Percentiles rank a stretch among this genome's conserved stretches.
These are phyloP conservation scores for Articulospora tetracladia DNA, from an alignment of 495 filamentous ascomycete genomes.

Conservation along the genomic window DNA sequence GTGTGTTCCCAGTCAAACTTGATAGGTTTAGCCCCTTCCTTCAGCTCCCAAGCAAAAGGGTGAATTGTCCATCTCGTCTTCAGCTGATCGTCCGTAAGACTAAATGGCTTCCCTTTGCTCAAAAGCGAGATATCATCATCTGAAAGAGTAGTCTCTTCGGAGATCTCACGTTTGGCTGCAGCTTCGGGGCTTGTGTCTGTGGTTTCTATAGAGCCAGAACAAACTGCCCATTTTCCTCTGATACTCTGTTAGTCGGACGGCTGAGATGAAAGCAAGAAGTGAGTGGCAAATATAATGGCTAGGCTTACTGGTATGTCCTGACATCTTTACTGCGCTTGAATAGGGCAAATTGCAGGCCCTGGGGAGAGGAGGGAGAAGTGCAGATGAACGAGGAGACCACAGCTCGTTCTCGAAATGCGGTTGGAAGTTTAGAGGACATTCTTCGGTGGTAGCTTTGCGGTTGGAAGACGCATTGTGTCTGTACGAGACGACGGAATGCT, in stretches of 20 bases:
- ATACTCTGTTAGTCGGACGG: background rate
- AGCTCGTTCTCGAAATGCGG: constrained; percentile 8
- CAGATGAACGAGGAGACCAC: constrained; percentile 25
- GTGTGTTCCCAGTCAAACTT: constrained; percentile 62
- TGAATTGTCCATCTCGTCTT: constrained; percentile 58
- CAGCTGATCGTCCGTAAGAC: constrained; percentile 48
- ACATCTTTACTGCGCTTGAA: constrained; percentile 25
- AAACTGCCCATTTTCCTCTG: constrained; percentile 26
- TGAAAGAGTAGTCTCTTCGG: constrained; percentile 57
- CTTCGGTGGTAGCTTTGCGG: background rate
- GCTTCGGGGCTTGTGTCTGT: constrained; percentile 44
- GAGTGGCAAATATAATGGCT: background rate
- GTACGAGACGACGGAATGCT: background rate
- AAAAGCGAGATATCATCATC: constrained; percentile 41
- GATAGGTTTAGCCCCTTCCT: constrained; percentile 35
- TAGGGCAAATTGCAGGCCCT: constrained; percentile 14
- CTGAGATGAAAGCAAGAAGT: background rate
- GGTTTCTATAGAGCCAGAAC: constrained; percentile 47
- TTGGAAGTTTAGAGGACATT: constrained; percentile 6
- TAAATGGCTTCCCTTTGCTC: constrained; percentile 54
- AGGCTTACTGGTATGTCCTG: constrained; percentile 14
- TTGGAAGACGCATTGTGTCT: background rate
- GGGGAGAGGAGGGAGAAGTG: constrained; percentile 7
- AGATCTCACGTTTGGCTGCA: constrained; percentile 59
- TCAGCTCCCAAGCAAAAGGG: constrained; percentile 57